phyloP scores from a whole-genome alignment of 768 basidiomycete species.

The Saitozyma sp. region DNA sequence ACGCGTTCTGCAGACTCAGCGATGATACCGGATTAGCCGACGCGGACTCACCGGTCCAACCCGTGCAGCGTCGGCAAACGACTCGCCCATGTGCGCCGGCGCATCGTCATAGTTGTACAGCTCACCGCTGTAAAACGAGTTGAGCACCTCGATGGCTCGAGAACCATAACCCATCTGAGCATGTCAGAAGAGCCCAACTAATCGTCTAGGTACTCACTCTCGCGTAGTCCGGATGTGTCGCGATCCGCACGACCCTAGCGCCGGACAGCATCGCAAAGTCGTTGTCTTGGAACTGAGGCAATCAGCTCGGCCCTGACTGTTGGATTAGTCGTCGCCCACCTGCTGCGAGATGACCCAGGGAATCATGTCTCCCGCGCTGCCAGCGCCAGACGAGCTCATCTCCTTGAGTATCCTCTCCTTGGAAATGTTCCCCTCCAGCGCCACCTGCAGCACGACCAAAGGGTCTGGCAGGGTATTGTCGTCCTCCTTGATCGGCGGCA shows the following conservation, averaged over 20 bases:
- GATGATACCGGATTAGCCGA: not conserved
- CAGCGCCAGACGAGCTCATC: constrained; percentile 68
- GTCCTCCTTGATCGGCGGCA: constrained; percentile 87
- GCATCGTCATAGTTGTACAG: constrained; percentile 82
- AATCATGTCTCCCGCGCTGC: constrained; percentile 93
- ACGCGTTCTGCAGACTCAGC: constrained; percentile 53
- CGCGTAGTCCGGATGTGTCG: constrained; percentile 92
- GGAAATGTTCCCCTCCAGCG: constrained; percentile 89
- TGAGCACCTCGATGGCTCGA: constrained; percentile 79
- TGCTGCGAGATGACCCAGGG: constrained; percentile 90
- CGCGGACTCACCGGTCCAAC: constrained; percentile 38
- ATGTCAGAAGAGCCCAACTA: not conserved
- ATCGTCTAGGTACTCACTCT: constrained; percentile 60
- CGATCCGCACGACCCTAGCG: constrained; percentile 85
- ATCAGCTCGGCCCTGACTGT: constrained; percentile 12
- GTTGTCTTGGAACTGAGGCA: constrained; percentile 86
- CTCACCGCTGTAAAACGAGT: constrained; percentile 90
- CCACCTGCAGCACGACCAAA: constrained; percentile 91
- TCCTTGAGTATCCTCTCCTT: constrained; percentile 82
- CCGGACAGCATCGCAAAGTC: constrained; percentile 90
- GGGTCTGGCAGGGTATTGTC: constrained; percentile 91
- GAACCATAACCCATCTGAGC: constrained; percentile 93
- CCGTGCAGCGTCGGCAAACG: constrained; percentile 62
- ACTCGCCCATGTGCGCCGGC: constrained; percentile 56
- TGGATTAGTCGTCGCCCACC: constrained; percentile 35